Conservation (phyloP, 2,329 filamentous ascomycete genomes). For the Eutypella sp. region DNA sequence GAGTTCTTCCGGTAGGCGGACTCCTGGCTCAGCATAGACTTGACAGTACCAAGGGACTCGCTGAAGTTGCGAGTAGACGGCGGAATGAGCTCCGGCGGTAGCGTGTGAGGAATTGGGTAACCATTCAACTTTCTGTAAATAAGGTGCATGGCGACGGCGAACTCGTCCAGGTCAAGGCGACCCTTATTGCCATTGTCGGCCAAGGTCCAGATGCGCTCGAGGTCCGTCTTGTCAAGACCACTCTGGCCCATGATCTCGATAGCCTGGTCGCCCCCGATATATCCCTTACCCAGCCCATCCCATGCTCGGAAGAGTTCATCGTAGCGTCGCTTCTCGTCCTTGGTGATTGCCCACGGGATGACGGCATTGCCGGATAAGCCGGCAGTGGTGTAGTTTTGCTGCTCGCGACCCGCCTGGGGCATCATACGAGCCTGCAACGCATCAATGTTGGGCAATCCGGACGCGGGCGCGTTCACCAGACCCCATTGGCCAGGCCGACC, state of each 20-base stretch:
- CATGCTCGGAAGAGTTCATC: constrained; percentile 92
- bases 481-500: constrained; percentile 94
- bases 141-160: constrained; percentile 97
- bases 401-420: constrained; percentile 89
- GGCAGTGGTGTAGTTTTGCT: constrained; percentile 74
- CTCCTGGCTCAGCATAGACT: constrained; percentile 82
- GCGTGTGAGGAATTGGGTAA: constrained; percentile 80
- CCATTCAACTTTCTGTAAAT: constrained; percentile 97
- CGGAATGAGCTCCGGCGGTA: constrained; percentile 88
- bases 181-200: constrained; percentile 93
- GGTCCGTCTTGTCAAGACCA: constrained; percentile 81
- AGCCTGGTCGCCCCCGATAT: constrained; percentile 84
- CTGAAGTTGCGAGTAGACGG: constrained; percentile 92
- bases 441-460: constrained; percentile 89
- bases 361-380: constrained; percentile 90
- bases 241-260: constrained; percentile 98
- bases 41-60: constrained; percentile 88
- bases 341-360: constrained; percentile 97
- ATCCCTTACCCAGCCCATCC: constrained; percentile 92
- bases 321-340: constrained; percentile 96
- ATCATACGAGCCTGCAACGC: constrained; percentile 91
- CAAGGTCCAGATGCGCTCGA: constrained; percentile 92
- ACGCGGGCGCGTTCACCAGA: constrained; percentile 89
- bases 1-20: constrained; percentile 85
- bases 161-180: constrained; percentile 91